These are phyloP conservation scores for Phaeosphaeria sp. DNA, from an alignment of 2,329 filamentous ascomycete species.

Conservation along the genomic window DNA sequence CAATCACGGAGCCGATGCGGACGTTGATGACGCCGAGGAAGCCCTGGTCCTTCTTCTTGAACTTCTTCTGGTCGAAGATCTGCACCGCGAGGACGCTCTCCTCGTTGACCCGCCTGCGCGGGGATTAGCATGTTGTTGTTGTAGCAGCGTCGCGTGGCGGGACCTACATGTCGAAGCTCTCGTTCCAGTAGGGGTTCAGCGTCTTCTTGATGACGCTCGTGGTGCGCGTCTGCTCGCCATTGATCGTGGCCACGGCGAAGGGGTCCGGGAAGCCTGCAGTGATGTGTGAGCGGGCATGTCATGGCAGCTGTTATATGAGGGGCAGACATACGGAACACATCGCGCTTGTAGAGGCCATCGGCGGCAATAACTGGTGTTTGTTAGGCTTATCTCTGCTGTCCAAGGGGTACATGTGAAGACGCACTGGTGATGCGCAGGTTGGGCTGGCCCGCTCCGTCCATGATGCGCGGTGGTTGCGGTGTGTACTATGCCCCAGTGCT, in stretches of 20 bases:
- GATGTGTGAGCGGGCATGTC: constrained; percentile 37
- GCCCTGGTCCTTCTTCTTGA: constrained; percentile 99
- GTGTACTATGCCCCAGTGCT: background rate
- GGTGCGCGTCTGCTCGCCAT: constrained; percentile 98
- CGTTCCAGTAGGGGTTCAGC: constrained; percentile 99
- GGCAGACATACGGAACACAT: constrained; percentile 88
- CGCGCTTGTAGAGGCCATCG: constrained; percentile 97
- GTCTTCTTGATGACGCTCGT: constrained; percentile 97
- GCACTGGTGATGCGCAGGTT: constrained; percentile 94
- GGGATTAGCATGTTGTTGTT: constrained; percentile 27
- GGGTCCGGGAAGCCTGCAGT: constrained; percentile 89
- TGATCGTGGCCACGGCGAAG: constrained; percentile 95
- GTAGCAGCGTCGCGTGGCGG: constrained; percentile 8
- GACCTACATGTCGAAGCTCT: constrained; percentile 94
- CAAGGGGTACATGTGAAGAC: constrained; percentile 33
- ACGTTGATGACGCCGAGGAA: constrained; percentile 98
- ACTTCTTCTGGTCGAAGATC: constrained; percentile 99
- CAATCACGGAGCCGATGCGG: constrained; percentile 91
- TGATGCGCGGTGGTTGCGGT: constrained; percentile 30
- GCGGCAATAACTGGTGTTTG: constrained; percentile 84
- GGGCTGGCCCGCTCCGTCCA: constrained; percentile 63
- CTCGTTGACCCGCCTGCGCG: constrained; percentile 80
- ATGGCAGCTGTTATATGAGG: too few species aligned
- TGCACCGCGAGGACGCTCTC: constrained; percentile 97
- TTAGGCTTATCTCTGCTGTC: constrained; percentile 30